A percentile compares a stretch with the other conserved stretches of the same genome.
phyloP scores from a whole-genome alignment of 495 filamentous ascomycete species.

The Pseudoneurospora amorphoporcata region DNA sequence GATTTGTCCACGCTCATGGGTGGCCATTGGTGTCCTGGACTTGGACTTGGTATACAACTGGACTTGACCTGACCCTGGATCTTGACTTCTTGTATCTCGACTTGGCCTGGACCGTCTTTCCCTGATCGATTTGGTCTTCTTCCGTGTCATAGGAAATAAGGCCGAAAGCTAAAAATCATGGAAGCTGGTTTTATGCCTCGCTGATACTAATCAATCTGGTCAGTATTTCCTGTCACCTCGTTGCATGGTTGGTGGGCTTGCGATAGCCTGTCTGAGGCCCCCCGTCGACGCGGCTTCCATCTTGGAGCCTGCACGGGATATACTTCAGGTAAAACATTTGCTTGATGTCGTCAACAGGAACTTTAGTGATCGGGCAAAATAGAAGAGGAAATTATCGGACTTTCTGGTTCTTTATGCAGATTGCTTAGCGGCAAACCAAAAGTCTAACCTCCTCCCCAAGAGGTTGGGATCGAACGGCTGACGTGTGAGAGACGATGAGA shows the following conservation, averaged over 20 bases:
- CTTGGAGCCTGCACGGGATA: background rate
- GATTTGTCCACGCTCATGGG: background rate
- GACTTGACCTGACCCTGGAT: background rate
- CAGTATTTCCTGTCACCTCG: background rate
- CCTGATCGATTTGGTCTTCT: background rate
- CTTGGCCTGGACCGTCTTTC: background rate
- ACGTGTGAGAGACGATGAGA: background rate
- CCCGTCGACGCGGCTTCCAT: background rate
- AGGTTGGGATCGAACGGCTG: background rate
- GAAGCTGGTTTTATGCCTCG: background rate
- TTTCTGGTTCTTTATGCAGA: background rate
- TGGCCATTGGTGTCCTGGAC: background rate
- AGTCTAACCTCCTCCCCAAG: too few species aligned
- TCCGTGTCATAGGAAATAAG: background rate
- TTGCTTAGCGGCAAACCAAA: background rate
- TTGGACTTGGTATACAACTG: too few species aligned
- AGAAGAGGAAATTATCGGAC: background rate
- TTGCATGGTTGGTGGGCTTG: too few species aligned
- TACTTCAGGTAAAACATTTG: background rate
- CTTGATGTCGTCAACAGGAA: background rate
- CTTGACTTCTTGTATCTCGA: background rate
- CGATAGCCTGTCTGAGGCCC: too few species aligned
- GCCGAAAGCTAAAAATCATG: background rate
- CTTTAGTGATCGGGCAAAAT: background rate
- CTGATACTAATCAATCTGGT: background rate